These are phyloP conservation scores for Protomyces lactucae-debilis DNA, from an alignment of 1,139 yeast genomes.

Conservation along the genomic window DNA sequence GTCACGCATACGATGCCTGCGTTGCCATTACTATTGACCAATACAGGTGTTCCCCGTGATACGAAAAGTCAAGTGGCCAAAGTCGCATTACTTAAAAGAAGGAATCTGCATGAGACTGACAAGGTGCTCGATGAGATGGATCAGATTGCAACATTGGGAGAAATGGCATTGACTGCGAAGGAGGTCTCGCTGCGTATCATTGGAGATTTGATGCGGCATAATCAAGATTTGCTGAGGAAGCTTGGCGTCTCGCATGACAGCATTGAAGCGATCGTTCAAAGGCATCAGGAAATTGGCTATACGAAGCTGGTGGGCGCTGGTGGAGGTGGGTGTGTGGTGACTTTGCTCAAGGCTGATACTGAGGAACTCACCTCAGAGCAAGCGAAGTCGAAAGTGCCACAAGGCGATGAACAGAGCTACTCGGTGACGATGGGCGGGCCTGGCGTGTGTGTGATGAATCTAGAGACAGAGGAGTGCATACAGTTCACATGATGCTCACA, in stretches of 20 bases:
- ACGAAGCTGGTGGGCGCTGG: slow-evolving; percentile 98
- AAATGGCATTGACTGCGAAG: background rate
- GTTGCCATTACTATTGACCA: slow-evolving; percentile 67
- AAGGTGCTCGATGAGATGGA: slow-evolving; percentile 54
- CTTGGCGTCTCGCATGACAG: slow-evolving; percentile 91
- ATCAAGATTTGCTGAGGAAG: slow-evolving; percentile 82
- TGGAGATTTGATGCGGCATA: slow-evolving; percentile 66
- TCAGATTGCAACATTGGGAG: slow-evolving; percentile 55
- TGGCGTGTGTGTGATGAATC: background rate
- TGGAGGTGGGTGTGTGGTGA: slow-evolving; percentile 98
- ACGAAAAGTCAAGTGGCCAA: slow-evolving; percentile 78
- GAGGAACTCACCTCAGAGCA: background rate
- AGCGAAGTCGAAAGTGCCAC: background rate
- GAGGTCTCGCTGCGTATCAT: slow-evolving; percentile 36
- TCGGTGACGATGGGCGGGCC: background rate
- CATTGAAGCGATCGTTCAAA: slow-evolving; percentile 66
- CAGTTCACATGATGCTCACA: no score
- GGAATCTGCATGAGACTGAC: slow-evolving; percentile 52
- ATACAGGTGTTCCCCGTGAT: slow-evolving; percentile 79
- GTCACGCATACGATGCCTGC: slow-evolving; percentile 53
- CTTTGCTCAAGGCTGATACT: slow-evolving; percentile 55
- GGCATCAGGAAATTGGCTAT: slow-evolving; percentile 62
- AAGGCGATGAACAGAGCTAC: background rate
- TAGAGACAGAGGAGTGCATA: no score
- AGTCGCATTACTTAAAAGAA: slow-evolving; percentile 53